phyloP scores from a whole-genome alignment of 2,329 filamentous ascomycete genomes.

The Xylariaceae sp. region DNA sequence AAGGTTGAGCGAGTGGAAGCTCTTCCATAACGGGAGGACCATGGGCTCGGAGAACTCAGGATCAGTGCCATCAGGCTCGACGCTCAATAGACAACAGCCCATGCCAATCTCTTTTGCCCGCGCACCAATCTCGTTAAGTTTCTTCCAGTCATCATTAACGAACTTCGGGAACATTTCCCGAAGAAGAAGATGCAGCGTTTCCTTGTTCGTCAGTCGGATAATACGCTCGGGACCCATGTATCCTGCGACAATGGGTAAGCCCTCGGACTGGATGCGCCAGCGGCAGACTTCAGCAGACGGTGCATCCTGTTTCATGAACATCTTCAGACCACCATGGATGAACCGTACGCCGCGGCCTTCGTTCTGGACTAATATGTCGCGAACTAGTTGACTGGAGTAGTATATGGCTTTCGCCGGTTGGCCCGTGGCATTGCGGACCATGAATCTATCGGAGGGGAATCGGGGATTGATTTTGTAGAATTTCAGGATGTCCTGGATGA shows the following conservation, averaged over 20 bases:
- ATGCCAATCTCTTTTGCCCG: slow-evolving; percentile 73
- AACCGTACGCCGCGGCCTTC: slow-evolving; percentile 91
- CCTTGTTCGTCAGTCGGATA: slow-evolving; percentile 69
- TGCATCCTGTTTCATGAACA: slow-evolving; percentile 97
- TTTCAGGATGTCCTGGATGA: slow-evolving; percentile 70
- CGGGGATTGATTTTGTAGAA: slow-evolving; percentile 83
- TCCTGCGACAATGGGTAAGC: slow-evolving; percentile 83
- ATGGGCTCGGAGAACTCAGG: slow-evolving; percentile 67
- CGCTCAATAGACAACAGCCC: slow-evolving; percentile 86
- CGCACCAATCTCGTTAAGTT: slow-evolving; percentile 83
- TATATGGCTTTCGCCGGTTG: slow-evolving; percentile 93
- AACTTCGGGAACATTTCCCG: slow-evolving; percentile 97
- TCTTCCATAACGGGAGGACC: slow-evolving; percentile 91
- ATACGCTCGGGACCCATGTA: slow-evolving; percentile 80
- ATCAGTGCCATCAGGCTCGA: slow-evolving; percentile 69
- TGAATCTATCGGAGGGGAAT: slow-evolving; percentile 87
- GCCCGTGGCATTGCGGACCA: slow-evolving; percentile 90
- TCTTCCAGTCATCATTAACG: slow-evolving; percentile 66
- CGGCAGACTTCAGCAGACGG: slow-evolving; percentile 81
- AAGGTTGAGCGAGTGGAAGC: slow-evolving; percentile 84
- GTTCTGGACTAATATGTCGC: slow-evolving; percentile 81
- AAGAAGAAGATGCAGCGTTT: slow-evolving; percentile 76
- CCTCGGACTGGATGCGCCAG: slow-evolving; percentile 95
- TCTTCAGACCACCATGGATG: slow-evolving; percentile 94
- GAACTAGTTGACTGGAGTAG: slow-evolving; percentile 82